Base-by-base conservation (phyloP, 768 basidiomycete genomes). In the Neoboletus magnificus region DNA sequence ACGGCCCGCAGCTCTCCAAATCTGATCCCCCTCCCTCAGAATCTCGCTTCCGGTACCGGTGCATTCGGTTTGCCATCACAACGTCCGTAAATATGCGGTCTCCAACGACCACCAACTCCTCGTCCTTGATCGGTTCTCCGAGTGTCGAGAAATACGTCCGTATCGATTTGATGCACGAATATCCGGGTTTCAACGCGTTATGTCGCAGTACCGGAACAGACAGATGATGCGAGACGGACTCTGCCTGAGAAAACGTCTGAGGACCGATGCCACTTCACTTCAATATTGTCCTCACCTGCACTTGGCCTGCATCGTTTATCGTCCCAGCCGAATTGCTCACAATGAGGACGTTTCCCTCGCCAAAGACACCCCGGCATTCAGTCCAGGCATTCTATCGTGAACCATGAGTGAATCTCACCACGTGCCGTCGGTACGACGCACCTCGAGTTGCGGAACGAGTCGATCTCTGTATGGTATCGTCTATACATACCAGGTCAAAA, bases 261-360 rank as follows among this genome's bases (percentile, higher is more conserved):
- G 5, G n/a, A 20, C 18, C 2, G 6, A 29, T 4, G 18, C 5
- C 7, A 30, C 20, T 2, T 3, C 7, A 9, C 41, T 22, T 11
- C 8, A n/a, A n/a, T n/a, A 0, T 4, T 3, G 27, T 47, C 76
- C 80, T 62, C 60, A 92, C 95, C 72, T 94, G 90, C 43, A 98
- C 81, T 15, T 84, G 84, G 20, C 86, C 89, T 0, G 86, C 76
- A 59, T 92, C 91, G 53, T 85, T 78, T 54, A 76, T 80, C 25
- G 91, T 89, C 2, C 96, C 95, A 0, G 93, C 93, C 20, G 95
- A 94, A 68, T 99, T 99, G 70, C 91, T 93, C 33, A 98, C 95
- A 44, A 98, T 83, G 57, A 99, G 75, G 6, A 99, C 82, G 56
- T 92, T 88, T 1, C 79, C 80, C 25, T 84, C 78, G 0, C 90